These are phyloP conservation scores for Plantago lanceolata DNA, from an alignment of 305 asterid genomes.

Conservation along the genomic window DNA sequence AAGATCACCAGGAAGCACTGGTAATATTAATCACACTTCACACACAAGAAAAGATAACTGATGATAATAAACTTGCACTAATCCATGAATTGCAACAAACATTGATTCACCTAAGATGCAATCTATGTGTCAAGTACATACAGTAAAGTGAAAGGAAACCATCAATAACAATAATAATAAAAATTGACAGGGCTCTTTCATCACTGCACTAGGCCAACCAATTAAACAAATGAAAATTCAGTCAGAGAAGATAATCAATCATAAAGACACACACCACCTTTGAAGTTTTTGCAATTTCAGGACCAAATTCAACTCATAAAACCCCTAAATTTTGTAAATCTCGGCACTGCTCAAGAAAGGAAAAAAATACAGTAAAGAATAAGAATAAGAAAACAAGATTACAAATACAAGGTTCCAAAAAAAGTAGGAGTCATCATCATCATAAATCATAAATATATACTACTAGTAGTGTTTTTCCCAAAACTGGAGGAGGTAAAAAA, in stretches of 20 bases:
- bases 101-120: background rate
- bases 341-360: background rate
- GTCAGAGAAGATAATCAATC: constrained; percentile 1
- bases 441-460: background rate
- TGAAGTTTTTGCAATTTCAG: background rate
- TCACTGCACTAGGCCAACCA: background rate
- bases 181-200: too few relatives aligned
- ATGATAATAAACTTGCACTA: background rate
- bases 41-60: background rate
- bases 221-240: constrained; percentile 4
- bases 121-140: background rate
- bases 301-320: too few relatives aligned
- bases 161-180: too few relatives aligned
- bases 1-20: background rate
- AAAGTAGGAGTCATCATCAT: background rate
- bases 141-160: background rate
- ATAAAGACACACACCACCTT: background rate
- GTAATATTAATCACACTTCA: background rate
- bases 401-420: background rate
- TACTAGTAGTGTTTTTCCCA: background rate
- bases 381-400: background rate
- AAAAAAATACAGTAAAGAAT: too few relatives aligned
- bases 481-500: background rate
- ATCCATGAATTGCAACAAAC: background rate
- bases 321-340: background rate